Evolutionary conservation across 805 yeast genomes (phyloP).

Genomic region (Jamesozyma piceae): DNA sequence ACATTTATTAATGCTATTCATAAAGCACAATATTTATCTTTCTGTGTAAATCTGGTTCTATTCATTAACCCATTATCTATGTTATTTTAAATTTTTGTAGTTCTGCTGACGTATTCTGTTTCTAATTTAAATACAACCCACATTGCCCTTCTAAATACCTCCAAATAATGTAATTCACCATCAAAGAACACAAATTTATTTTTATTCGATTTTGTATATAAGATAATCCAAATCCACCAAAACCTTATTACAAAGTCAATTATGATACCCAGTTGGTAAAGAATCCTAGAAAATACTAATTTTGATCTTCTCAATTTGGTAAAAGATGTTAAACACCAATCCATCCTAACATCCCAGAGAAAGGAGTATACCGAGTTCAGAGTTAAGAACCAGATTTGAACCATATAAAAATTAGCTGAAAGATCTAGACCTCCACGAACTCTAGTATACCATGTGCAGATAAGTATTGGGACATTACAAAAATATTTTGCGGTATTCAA

Average conservation of each 20-base stretch:
- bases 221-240: constrained; percentile 59
- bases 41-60: too few species aligned
- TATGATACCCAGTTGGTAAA: constrained; percentile 49
- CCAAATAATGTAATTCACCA: constrained; percentile 54
- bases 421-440: constrained; percentile 5
- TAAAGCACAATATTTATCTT: too few species aligned
- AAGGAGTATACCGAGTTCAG: constrained; percentile 71
- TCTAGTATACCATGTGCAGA: constrained; percentile 27
- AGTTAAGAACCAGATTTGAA: constrained; percentile 35
- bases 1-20: too few species aligned
- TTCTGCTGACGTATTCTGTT: constrained; percentile 43
- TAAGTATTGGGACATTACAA: constrained; percentile 48
- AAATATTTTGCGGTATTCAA: constrained; percentile 69
- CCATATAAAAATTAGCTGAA: constrained; percentile 4
- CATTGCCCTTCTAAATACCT: constrained; percentile 72
- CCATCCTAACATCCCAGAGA: constrained; percentile 82
- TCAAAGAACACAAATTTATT: constrained; percentile 53
- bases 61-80: too few species aligned
- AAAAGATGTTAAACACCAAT: constrained; percentile 70
- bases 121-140: constrained; percentile 87
- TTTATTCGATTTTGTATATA: constrained; percentile 22
- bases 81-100: constrained; percentile 1
- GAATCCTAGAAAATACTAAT: constrained; percentile 13
- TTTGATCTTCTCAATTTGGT: constrained; percentile 12
- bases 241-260: constrained; percentile 62